Evolutionary conservation across 1,284 basidiomycete genomes (phyloP), one percentile per base, ranked within the genome.

Genomic region (Sporisorium graminicola): DNA sequence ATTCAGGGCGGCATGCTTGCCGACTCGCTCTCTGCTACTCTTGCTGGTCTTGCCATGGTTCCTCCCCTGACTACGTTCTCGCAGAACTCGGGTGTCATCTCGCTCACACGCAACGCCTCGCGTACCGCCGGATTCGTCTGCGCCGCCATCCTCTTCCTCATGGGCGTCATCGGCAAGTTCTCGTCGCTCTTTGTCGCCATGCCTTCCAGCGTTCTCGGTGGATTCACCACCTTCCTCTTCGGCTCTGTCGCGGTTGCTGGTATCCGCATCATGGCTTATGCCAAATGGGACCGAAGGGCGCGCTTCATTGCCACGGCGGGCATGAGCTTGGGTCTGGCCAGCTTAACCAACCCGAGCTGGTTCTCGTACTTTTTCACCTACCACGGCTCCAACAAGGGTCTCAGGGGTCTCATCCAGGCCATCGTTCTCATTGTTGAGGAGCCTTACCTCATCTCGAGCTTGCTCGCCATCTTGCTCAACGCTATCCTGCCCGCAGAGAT

Each of bases 341-440:
- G 58, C 20, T 59, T 74, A 26, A 65, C 54, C 9, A 52, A 62
- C 14, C 65, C 72, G 12, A 74, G 47, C 47, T 74, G 72, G 72
- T 65, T 70, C 54, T 60, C 52, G 43, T 70, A 74, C 53, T 65
- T 74, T 40, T 74, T 71, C 66, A 69, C 71, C 49, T 70, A 70
- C 58, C 31, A 22, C 3, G 71, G 71, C 0, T 27, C 37, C 29
- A 74, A 74, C 26, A 37, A 44, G 0, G 71, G 66, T 10, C 43
- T 70, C 31, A 58, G 58, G 26, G 65, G 66, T 7, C 35, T 74
- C n/a, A 74, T 74, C 33, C 65, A 74, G 52, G 65, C 71, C 8
- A 54, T 74, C 18, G 72, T 74, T 27, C 46, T 74, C 18, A 69
- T 74, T 22, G 68, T 75, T 12, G 67, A 75, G 43, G 68, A 71